Base-by-base conservation (phyloP, 495 filamentous ascomycete genomes). In the Talaromyces adpressus region DNA sequence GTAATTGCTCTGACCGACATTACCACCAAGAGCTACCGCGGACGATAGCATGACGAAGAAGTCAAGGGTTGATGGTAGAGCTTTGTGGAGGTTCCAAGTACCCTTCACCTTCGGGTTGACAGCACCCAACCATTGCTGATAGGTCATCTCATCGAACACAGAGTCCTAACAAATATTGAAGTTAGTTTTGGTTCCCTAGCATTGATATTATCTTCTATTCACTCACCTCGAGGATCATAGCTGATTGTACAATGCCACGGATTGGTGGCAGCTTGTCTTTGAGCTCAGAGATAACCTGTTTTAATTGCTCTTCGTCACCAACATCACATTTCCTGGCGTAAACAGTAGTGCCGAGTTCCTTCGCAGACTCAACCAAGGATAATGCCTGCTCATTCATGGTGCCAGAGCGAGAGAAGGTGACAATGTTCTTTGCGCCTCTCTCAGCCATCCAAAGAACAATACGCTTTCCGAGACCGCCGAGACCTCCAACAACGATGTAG, bases 371-470 rank as follows among this genome's bases (percentile, higher is more conserved):
- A 0, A 64, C 57, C 2, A 59, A 63, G 22, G 59, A 59, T 63
- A 63, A 18, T 30, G 60, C 8, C 12, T 59, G 34, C 51, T 60
- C 32, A 11, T 52, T 52, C 23, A 39, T 14, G 25, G 59, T 20
- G 49, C 61, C 81, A 57, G 71, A 80, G 25, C 84, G 75, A 2
- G 83, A 85, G 9, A 87, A 71, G 3, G 87, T 74, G 20, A 85
- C 74, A 20, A 89, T 67, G 59, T 81, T 75, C 57, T 74, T 74
- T 5, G 85, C 87, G 8, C 85, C 85, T 34, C 77, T 80, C 14
- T 76, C 71, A 2, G 79, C 81, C 80, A 90, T 82, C 83, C 84
- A 87, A 1, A 72, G 69, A 1, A 83, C 70, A 51, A 87, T 78
- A 23, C 67, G 61, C 0, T 69, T 69, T 3, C 78, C 79, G 0